Percentiles rank a stretch among this genome's conserved stretches.
Evolutionary conservation across 352 stramenopile genomes (phyloP).

Genomic region (Pythium insidiosum): DNA sequence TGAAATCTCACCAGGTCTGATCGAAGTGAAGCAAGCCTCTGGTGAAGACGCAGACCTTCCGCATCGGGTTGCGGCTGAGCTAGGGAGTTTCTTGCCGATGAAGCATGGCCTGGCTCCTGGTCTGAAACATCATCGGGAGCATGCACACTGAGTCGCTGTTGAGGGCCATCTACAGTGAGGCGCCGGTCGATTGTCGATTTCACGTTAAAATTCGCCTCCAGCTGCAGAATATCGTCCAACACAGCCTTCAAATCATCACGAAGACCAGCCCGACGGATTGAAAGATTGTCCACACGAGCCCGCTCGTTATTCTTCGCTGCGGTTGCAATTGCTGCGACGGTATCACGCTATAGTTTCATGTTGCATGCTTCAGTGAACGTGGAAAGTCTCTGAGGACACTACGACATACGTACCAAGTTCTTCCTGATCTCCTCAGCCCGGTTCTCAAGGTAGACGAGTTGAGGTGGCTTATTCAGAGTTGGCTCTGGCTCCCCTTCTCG

Average conservation of each 20-base stretch:
- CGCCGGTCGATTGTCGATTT: constrained; percentile 3
- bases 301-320: constrained; percentile 31
- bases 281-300: constrained; percentile 38
- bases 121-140: too few relatives aligned
- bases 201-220: constrained; percentile 43
- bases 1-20: not conserved
- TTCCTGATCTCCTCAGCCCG: constrained; percentile 44
- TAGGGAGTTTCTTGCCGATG: too few relatives aligned
- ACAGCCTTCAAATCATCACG: constrained; percentile 56
- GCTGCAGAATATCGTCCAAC: constrained; percentile 57
- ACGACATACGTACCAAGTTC: constrained; percentile 25
- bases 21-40: not conserved
- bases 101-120: too few relatives aligned
- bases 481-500: not conserved
- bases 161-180: not conserved
- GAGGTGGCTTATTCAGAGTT: not conserved
- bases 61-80: too few relatives aligned
- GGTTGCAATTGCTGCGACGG: constrained; percentile 35
- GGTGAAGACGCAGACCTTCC: too few relatives aligned
- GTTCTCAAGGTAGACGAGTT: not conserved
- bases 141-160: too few relatives aligned
- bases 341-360: constrained; percentile 11
- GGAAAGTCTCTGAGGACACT: too few relatives aligned
- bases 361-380: too few relatives aligned
- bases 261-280: constrained; percentile 37